A percentile compares a stretch with the other conserved stretches of the same genome.
Conservation (phyloP, 2,329 filamentous ascomycete genomes). For the Xylaria multiplex region DNA sequence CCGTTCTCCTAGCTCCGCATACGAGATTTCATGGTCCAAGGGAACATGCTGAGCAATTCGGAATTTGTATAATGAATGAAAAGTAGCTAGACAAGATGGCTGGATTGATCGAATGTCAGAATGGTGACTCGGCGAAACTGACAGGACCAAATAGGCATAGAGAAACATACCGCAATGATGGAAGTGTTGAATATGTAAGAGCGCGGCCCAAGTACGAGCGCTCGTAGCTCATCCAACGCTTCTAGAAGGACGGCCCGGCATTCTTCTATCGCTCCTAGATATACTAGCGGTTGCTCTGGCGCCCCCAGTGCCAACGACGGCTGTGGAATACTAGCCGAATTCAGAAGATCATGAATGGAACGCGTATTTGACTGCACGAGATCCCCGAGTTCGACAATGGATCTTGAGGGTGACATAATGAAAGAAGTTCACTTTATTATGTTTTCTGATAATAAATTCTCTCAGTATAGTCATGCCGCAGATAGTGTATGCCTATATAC, state of each 20-base stretch:
- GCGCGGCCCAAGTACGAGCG: background rate
- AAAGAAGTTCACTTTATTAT: background rate
- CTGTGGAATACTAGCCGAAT: background rate
- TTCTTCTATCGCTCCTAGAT: background rate
- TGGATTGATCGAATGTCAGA: background rate
- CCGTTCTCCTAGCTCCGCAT: background rate
- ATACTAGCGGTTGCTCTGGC: background rate
- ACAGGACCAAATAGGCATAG: background rate
- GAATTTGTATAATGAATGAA: background rate
- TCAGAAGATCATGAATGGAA: background rate
- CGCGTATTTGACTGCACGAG: background rate
- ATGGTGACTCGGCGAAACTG: too few relatives aligned
- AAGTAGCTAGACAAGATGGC: constrained; percentile 1
- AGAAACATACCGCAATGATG: background rate
- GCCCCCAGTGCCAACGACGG: background rate
- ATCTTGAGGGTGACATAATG: background rate
- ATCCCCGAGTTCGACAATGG: background rate
- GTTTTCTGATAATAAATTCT: background rate
- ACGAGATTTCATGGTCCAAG: background rate
- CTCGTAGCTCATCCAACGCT: constrained; percentile 1
- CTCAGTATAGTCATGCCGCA: background rate
- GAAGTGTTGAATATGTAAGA: constrained; percentile 1
- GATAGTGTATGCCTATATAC: background rate
- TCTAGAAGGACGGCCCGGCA: background rate
- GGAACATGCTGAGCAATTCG: constrained; percentile 2